Evolutionary conservation across 1,284 basidiomycete genomes (phyloP).

Genomic region (Trichosporon coremiiforme): DNA sequence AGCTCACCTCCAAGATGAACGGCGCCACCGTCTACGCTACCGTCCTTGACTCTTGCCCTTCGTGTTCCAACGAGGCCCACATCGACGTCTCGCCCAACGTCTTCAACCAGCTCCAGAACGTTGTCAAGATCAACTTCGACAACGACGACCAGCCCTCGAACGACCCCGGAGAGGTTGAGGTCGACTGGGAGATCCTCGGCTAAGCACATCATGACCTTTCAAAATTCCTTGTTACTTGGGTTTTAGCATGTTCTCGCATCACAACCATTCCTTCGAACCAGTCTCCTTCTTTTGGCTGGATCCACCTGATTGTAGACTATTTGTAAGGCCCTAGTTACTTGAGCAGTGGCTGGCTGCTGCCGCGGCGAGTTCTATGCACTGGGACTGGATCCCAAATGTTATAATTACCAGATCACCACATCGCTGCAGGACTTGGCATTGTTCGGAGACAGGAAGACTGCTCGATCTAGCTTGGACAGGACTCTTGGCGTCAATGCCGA

Average conservation of each 20-base stretch:
- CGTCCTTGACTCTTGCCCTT: slow-evolving; percentile 81
- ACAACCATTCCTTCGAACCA: neutral
- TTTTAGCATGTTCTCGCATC: slow-evolving; percentile 9
- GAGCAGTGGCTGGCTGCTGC: slow-evolving; percentile 18
- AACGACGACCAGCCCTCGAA: slow-evolving; percentile 10
- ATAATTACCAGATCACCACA: neutral
- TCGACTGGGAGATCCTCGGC: slow-evolving; percentile 58
- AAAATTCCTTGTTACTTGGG: slow-evolving; percentile 19
- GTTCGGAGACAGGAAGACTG: neutral
- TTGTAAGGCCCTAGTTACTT: slow-evolving; percentile 1
- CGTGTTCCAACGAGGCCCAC: slow-evolving; percentile 65
- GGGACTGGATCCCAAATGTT: slow-evolving; percentile 18
- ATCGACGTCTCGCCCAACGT: slow-evolving; percentile 78
- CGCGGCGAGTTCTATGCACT: slow-evolving; percentile 15
- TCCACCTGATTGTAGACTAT: neutral
- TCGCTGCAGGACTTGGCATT: neutral
- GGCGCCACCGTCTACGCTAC: slow-evolving; percentile 65
- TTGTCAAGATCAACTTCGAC: slow-evolving; percentile 57
- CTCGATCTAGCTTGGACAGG: neutral
- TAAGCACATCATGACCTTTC: slow-evolving; percentile 26
- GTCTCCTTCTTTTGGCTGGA: slow-evolving; percentile 12
- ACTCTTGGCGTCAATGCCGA: neutral
- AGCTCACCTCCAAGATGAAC: slow-evolving; percentile 55
- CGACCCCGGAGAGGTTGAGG: slow-evolving; percentile 3
- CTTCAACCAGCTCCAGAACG: slow-evolving; percentile 61